Conservation (phyloP, 495 filamentous ascomycete species). For the Xylaria castorea region DNA sequence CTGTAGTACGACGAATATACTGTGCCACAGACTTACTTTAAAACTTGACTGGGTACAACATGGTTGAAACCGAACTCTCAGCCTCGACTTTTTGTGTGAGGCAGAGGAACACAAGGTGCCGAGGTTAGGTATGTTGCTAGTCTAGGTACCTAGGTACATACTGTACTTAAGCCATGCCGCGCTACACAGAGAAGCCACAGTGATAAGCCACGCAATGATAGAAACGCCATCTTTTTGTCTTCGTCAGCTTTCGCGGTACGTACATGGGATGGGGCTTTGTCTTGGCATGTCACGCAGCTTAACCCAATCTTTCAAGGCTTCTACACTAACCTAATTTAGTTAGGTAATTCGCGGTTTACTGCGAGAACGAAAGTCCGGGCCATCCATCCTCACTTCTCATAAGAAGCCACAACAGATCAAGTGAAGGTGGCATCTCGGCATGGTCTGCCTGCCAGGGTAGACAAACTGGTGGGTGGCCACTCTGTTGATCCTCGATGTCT, state of each 20-base stretch:
- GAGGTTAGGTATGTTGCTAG: neutral
- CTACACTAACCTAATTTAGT: too few relatives aligned
- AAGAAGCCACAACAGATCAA: neutral
- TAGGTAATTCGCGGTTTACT: neutral
- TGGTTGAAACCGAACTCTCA: neutral
- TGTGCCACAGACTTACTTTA: neutral
- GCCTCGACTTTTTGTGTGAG: neutral
- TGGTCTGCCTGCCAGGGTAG: neutral
- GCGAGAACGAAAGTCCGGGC: neutral
- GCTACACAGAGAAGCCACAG: neutral
- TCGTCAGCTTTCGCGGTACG: neutral
- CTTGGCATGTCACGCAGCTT: constrained; percentile 8
- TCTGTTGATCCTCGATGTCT: neutral
- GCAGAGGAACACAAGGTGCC: constrained; percentile 1
- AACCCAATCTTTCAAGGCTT: neutral
- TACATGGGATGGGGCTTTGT: neutral
- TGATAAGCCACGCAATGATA: neutral
- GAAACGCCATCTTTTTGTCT: neutral
- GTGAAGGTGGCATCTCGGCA: neutral
- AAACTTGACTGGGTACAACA: neutral
- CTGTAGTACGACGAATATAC: neutral
- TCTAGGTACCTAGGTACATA: too few relatives aligned
- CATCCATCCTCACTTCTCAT: constrained; percentile 1
- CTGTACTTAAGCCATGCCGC: too few relatives aligned
- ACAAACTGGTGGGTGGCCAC: neutral